Conservation (phyloP, 1,139 yeast genomes). For the Taphrina wiesneri region DNA sequence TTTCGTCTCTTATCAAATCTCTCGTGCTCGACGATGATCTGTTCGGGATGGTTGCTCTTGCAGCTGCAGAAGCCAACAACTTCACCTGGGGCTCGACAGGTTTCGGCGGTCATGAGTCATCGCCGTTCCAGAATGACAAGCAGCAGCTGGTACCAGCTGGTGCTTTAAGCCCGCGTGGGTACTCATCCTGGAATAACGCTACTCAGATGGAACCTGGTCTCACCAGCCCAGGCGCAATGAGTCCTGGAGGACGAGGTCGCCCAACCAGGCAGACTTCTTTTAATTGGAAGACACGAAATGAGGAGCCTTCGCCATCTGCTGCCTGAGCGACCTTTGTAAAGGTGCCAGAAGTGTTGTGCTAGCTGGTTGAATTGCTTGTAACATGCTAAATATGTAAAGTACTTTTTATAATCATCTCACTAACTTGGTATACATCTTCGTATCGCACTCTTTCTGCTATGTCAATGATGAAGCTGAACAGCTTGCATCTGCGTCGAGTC, state of each 20-base stretch:
- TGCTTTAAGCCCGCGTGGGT: not conserved
- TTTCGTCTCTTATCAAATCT: conserved; percentile 8
- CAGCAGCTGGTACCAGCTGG: not conserved
- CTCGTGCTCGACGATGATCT: conserved; percentile 11
- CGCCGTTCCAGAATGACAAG: no score
- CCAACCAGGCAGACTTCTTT: not conserved
- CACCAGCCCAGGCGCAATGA: not conserved
- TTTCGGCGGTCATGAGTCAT: not conserved
- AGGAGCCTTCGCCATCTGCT: not conserved
- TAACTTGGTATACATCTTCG: no score
- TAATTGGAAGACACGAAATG: not conserved
- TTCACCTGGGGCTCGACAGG: conserved; percentile 15
- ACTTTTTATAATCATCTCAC: not conserved
- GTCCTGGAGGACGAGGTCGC: conserved; percentile 1
- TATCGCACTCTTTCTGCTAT: not conserved
- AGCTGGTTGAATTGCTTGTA: no score
- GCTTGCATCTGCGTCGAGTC: no score
- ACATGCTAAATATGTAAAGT: not conserved
- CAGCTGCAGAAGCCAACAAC: not conserved
- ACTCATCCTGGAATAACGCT: not conserved
- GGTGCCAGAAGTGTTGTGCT: no score
- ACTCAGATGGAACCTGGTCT: not conserved
- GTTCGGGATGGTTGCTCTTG: conserved; percentile 13
- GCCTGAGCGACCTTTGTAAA: not conserved
- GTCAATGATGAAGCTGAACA: no score